Evolutionary conservation across 345 rosid species (phyloP).

Genomic region (Moringa oleifera): DNA sequence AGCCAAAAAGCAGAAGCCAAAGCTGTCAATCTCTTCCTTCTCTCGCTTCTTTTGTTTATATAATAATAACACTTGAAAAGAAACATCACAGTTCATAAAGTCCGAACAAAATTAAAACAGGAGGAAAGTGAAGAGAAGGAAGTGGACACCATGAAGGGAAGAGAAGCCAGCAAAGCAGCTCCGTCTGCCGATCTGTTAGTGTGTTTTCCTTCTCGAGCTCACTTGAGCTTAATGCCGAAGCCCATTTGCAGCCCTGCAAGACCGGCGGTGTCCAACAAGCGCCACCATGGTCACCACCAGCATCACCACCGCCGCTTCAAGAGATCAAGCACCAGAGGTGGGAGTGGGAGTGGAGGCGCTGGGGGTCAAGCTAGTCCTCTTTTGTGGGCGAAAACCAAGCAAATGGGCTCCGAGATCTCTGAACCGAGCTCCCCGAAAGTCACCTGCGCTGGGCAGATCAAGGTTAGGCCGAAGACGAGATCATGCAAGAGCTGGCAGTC

Average conservation of each 20-base stretch:
- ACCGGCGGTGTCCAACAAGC: slow-evolving; percentile 34
- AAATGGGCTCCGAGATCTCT: slow-evolving; percentile 38
- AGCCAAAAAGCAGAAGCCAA: slow-evolving; percentile 12
- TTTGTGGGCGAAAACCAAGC: slow-evolving; percentile 60
- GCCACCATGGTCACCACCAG: slow-evolving; percentile 32
- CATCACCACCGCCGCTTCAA: slow-evolving; percentile 34
- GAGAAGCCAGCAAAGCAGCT: slow-evolving; percentile 49
- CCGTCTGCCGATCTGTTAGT: slow-evolving; percentile 71
- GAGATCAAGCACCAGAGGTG: slow-evolving; percentile 29
- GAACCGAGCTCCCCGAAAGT: slow-evolving; percentile 93
- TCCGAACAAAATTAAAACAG: slow-evolving; percentile 16
- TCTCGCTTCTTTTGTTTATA: slow-evolving; percentile 25
- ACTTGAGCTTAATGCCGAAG: slow-evolving; percentile 60
- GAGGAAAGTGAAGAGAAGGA: slow-evolving; percentile 1
- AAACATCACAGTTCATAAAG: slow-evolving; percentile 17
- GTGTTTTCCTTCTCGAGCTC: slow-evolving; percentile 82
- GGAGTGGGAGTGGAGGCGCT: slow-evolving; percentile 24
- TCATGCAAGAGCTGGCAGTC: slow-evolving; percentile 76
- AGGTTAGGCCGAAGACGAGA: slow-evolving; percentile 54
- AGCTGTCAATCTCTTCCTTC: slow-evolving; percentile 25
- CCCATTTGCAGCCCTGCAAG: slow-evolving; percentile 75
- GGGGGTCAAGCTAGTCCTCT: slow-evolving; percentile 46
- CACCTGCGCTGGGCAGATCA: slow-evolving; percentile 93
- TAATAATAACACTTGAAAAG: slow-evolving; percentile 9
- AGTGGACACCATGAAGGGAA: slow-evolving; percentile 50